Percentiles rank a stretch among this genome's conserved stretches.
Evolutionary conservation across 768 basidiomycete species (phyloP).

Genomic region (Austroboletus festivus): DNA sequence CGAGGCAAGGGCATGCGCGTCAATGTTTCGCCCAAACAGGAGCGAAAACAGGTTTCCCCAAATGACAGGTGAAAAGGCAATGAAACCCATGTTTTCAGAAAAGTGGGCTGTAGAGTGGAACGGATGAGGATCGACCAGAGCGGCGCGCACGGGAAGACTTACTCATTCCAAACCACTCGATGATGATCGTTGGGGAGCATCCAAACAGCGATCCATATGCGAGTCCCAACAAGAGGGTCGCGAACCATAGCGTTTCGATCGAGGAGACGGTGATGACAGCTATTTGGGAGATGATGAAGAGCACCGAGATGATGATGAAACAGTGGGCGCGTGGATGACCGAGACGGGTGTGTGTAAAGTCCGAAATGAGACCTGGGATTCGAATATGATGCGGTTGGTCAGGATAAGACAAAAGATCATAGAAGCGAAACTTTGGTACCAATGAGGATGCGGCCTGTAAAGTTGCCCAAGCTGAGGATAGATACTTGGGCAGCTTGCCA

Average conservation of each 20-base stretch:
- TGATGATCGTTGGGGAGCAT: constrained; percentile 66
- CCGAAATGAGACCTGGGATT: constrained; percentile 62
- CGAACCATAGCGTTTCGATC: constrained; percentile 61
- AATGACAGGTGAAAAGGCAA: constrained; percentile 66
- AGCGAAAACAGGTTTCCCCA: constrained; percentile 83
- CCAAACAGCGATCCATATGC: constrained; percentile 76
- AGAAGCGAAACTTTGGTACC: constrained; percentile 40
- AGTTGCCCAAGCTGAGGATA: constrained; percentile 78
- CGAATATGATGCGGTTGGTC: neutral
- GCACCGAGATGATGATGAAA: constrained; percentile 57
- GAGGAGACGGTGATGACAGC: constrained; percentile 51
- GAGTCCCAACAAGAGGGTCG: constrained; percentile 34
- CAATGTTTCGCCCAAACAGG: constrained; percentile 76
- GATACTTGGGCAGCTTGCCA: constrained; percentile 89
- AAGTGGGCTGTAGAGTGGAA: constrained; percentile 50
- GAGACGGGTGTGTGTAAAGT: constrained; percentile 55
- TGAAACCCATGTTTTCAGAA: constrained; percentile 84
- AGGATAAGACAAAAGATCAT: neutral
- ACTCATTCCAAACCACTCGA: constrained; percentile 92
- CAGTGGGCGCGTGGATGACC: constrained; percentile 65
- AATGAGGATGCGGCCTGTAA: constrained; percentile 69
- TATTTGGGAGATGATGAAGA: constrained; percentile 74
- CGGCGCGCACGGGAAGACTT: constrained; percentile 23
- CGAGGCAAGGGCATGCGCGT: too few species aligned
- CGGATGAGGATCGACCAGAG: neutral